phyloP scores from a whole-genome alignment of 495 filamentous ascomycete species.

The Physcia stellaris region DNA sequence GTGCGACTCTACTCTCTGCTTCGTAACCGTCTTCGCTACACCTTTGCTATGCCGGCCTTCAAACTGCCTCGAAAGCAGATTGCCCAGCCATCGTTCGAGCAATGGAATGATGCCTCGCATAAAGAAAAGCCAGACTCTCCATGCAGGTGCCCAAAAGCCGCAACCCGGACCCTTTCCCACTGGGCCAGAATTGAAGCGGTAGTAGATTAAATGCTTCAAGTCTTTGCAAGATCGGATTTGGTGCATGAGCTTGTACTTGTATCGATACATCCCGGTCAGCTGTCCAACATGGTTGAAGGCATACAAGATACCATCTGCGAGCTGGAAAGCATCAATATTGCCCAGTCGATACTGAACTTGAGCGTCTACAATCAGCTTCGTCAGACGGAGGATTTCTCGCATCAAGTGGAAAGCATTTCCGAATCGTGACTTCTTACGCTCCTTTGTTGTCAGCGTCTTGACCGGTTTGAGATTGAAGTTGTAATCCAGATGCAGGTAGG shows the following conservation, averaged over 20 bases:
- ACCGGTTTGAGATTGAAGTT: conserved; percentile 99
- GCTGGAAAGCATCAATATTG: conserved; percentile 98
- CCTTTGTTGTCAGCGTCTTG: conserved; percentile 97
- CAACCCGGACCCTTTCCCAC: conserved; percentile 97
- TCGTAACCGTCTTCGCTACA: conserved; percentile 97
- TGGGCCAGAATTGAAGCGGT: conserved; percentile 95
- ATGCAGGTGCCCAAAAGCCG: conserved; percentile 98
- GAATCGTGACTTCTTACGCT: conserved; percentile 98
- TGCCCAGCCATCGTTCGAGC: conserved; percentile 94
- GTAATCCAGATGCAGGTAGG: conserved; percentile 96
- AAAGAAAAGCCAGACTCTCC: conserved; percentile 99
- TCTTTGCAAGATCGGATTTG: conserved; percentile 99
- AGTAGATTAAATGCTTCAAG: conserved; percentile 98
- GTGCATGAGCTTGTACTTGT: conserved; percentile 99
- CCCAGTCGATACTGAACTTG: conserved; percentile 97
- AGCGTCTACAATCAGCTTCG: conserved; percentile 96
- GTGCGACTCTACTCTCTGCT: conserved; percentile 97
- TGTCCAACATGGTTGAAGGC: conserved; percentile 99
- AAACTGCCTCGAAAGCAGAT: conserved; percentile 91
- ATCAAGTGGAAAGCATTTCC: conserved; percentile 99
- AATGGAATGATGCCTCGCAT: conserved; percentile 97
- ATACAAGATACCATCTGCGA: conserved; percentile 96
- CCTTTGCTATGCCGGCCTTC: conserved; percentile 98
- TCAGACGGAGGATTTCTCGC: conserved; percentile 95
- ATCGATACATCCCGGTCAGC: conserved; percentile 98